A percentile compares a stretch with the other conserved stretches of the same genome.
phyloP scores from a whole-genome alignment of 2,329 filamentous ascomycete species.

The Diaporthe australafricana region DNA sequence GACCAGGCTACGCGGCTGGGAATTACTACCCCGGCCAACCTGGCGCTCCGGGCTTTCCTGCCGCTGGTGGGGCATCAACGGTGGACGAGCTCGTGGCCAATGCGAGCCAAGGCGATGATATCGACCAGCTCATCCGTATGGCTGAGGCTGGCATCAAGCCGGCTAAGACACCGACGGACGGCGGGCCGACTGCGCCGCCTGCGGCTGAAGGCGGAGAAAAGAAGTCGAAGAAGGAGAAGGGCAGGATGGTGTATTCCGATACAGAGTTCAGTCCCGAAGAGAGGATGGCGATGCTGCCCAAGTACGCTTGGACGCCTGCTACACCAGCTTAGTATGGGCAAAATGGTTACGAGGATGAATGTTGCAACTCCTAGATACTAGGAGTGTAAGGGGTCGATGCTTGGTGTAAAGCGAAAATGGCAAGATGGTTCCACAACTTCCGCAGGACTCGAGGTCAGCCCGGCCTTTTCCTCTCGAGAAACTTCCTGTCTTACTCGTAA shows the following conservation, averaged over 20 bases:
- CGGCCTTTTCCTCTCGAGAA: not conserved
- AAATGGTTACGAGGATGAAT: not conserved
- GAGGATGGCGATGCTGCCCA: slow-evolving; percentile 82
- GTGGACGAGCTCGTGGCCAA: slow-evolving; percentile 61
- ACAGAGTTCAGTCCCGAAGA: slow-evolving; percentile 87
- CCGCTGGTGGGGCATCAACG: slow-evolving; percentile 52
- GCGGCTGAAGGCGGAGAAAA: slow-evolving; percentile 64
- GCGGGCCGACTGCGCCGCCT: slow-evolving; percentile 50
- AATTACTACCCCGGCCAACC: slow-evolving; percentile 43
- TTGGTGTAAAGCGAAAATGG: not conserved
- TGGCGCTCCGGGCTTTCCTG: slow-evolving; percentile 44
- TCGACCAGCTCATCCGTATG: slow-evolving; percentile 74
- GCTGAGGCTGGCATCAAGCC: slow-evolving; percentile 71
- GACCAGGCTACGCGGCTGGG: slow-evolving; percentile 44
- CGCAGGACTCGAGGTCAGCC: not conserved
- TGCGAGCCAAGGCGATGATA: slow-evolving; percentile 66
- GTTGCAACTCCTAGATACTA: not conserved
- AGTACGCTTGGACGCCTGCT: slow-evolving; percentile 70
- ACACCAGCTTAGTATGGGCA: slow-evolving; percentile 1
- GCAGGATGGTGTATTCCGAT: slow-evolving; percentile 85
- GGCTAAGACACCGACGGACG: slow-evolving; percentile 45
- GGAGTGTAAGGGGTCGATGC: not conserved
- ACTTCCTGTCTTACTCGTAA: too few relatives aligned
- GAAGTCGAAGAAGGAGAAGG: slow-evolving; percentile 71
- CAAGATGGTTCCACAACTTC: not conserved